Base-by-base conservation (phyloP, 257 asterid species). In the Misopates orontium region DNA sequence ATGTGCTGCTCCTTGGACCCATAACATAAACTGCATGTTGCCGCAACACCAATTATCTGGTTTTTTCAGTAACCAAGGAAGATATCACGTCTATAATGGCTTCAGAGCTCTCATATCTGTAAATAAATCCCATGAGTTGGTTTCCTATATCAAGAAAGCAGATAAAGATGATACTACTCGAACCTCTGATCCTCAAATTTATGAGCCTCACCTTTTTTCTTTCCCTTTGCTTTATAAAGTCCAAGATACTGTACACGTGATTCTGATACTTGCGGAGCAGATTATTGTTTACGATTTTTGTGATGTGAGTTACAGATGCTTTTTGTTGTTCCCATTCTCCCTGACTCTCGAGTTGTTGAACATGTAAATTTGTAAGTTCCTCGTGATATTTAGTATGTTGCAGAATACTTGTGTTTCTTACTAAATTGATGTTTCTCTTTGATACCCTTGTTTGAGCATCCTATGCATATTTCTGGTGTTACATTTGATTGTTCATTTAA, bases 211-310 rank as follows among this genome's bases (percentile, higher is more conserved):
- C 31, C 62, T 40, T 44, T 32, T n/a, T 41, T 44, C n/a, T 28
- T 41, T 67, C 49, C 20, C 3, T 32, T 54, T 54, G 18, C 18
- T 12, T 11, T 53, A 1, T 20, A 53, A 4, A 36, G 42, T 9
- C 21, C 55, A n/a, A 13, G 19, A 44, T 32, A 59, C 13, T 32
- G 14, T 32, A 59, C 31, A 59, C n/a, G 60, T 59, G 73, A 65
- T 49, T 66, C 49, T 49, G 23, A 41, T 75, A 64, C 48, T 41
- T 36, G 1, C 20, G 15, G 28, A 31, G 45, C 62, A 39, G 59
- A 36, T 62, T 49, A 57, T 62, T 61, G 42, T 50, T 66, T 61
- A 58, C 60, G 68, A 63, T 72, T 72, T 49, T 64, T 50, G 18
- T 62, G 70, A 62, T 45, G 55, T n/a, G 45, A 62, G 60, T 60